Evolutionary conservation across 2,329 filamentous ascomycete genomes (phyloP).

Genomic region (Monilinia laxa): DNA sequence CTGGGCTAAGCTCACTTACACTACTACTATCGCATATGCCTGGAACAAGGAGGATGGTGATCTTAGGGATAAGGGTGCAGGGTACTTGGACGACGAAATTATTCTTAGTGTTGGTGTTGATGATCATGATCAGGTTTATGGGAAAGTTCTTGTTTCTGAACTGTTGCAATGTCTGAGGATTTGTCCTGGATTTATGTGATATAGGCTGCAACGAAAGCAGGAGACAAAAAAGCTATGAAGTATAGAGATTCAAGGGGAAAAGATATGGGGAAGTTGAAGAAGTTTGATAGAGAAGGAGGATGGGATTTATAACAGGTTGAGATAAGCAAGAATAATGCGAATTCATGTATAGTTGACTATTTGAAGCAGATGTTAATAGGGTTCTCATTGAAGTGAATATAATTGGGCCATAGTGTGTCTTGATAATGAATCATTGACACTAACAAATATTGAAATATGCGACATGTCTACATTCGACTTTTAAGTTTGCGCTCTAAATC

Average conservation of each 20-base stretch:
- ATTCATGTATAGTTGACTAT: not conserved
- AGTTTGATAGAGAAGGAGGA: not conserved
- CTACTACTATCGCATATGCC: slow-evolving; percentile 43
- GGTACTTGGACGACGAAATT: slow-evolving; percentile 45
- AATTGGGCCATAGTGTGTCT: not conserved
- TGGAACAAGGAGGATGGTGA: slow-evolving; percentile 40
- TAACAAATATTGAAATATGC: too few relatives aligned
- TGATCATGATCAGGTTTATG: slow-evolving; percentile 42
- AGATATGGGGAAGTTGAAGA: not conserved
- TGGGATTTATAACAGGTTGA: not conserved
- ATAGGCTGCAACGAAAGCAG: too few relatives aligned
- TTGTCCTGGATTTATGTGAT: slow-evolving; percentile 50
- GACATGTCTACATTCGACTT: not conserved
- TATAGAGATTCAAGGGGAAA: not conserved
- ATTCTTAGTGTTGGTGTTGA: slow-evolving; percentile 44
- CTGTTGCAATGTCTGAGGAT: slow-evolving; percentile 42
- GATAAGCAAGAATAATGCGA: not conserved
- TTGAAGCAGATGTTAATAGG: not conserved
- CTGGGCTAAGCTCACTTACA: slow-evolving; percentile 44
- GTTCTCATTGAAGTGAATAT: not conserved
- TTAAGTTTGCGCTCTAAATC: too few relatives aligned
- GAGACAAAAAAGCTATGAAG: not conserved
- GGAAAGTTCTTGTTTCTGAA: slow-evolving; percentile 38
- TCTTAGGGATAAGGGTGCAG: slow-evolving; percentile 40
- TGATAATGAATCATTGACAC: not conserved